phyloP scores from a whole-genome alignment of 495 filamentous ascomycete genomes.

The Hamigera avellanea region DNA sequence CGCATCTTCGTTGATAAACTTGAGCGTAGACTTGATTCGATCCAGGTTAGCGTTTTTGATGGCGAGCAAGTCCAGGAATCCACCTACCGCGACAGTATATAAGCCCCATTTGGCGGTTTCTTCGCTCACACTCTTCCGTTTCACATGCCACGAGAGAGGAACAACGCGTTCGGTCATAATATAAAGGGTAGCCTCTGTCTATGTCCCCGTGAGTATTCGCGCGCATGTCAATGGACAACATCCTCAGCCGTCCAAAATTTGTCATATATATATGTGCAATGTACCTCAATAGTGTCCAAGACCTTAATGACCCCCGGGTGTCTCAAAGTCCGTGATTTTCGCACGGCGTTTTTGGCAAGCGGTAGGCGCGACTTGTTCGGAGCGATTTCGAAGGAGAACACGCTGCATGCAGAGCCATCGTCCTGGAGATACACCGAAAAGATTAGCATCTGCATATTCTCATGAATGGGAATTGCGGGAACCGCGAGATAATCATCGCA shows the following conservation, averaged over 20 bases:
- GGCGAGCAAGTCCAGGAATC: background rate
- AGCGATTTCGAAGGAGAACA: conserved; percentile 86
- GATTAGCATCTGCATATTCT: background rate
- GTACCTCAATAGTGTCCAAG: conserved; percentile 85
- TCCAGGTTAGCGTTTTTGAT: background rate
- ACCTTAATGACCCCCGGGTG: conserved; percentile 93
- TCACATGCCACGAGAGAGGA: conserved; percentile 77
- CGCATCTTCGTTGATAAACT: conserved; percentile 93
- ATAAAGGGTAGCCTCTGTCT: conserved; percentile 89
- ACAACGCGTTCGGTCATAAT: conserved; percentile 85
- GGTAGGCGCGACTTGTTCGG: conserved; percentile 69
- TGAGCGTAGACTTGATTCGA: conserved; percentile 60
- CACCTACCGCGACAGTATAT: conserved; percentile 66
- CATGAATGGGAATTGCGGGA: no score
- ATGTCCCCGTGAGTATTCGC: conserved; percentile 9
- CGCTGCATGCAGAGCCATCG: conserved; percentile 84
- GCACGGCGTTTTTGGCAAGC: conserved; percentile 82
- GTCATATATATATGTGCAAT: conserved; percentile 2
- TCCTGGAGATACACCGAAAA: conserved; percentile 42
- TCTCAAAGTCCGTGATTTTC: conserved; percentile 80
- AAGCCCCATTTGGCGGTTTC: conserved; percentile 96
- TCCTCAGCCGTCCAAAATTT: conserved; percentile 5
- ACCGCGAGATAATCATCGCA: conserved; percentile 8
- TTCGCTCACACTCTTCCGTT: conserved; percentile 66
- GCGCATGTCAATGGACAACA: background rate